A percentile compares a stretch with the other conserved stretches of the same genome.
These are phyloP conservation scores for Mikania micrantha DNA, from an alignment of 129 eudicot species.

Conservation along the genomic window DNA sequence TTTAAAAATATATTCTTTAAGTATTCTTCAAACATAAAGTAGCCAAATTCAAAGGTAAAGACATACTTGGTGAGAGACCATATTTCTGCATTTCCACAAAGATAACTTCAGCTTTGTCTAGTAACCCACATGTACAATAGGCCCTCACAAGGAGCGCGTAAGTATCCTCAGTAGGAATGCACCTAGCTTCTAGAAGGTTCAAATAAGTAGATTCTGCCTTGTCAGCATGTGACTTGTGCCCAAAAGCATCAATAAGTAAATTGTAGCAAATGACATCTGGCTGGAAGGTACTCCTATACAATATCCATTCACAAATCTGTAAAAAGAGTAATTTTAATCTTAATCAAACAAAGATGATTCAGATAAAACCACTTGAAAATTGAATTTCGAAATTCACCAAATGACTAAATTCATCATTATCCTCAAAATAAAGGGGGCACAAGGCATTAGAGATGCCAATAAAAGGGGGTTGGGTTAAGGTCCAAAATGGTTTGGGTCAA, in stretches of 20 bases:
- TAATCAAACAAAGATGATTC: conserved; percentile 18
- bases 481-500: not conserved
- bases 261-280: conserved; percentile 88
- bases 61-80: conserved; percentile 66
- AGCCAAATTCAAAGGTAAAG: conserved; percentile 6
- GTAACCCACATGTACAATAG: conserved; percentile 60
- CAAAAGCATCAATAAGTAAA: conserved; percentile 81
- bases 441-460: not conserved
- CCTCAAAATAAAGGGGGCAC: too few species aligned
- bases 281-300: conserved; percentile 70
- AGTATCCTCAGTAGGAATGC: conserved; percentile 90
- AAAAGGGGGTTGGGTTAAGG: not conserved
- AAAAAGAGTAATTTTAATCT: conserved; percentile 9
- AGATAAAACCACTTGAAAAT: conserved; percentile 1
- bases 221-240: conserved; percentile 42
- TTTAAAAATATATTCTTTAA: not conserved
- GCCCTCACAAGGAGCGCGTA: conserved; percentile 78
- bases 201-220: conserved; percentile 76
- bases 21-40: not conserved
- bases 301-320: conserved; percentile 92
- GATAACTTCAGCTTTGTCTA: conserved; percentile 78
- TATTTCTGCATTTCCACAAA: conserved; percentile 63
- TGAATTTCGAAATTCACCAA: not conserved
- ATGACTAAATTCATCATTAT: not conserved
- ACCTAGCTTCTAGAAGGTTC: conserved; percentile 69